Evolutionary conservation across 2,329 filamentous ascomycete species (phyloP).

Genomic region (Claviceps africana): DNA sequence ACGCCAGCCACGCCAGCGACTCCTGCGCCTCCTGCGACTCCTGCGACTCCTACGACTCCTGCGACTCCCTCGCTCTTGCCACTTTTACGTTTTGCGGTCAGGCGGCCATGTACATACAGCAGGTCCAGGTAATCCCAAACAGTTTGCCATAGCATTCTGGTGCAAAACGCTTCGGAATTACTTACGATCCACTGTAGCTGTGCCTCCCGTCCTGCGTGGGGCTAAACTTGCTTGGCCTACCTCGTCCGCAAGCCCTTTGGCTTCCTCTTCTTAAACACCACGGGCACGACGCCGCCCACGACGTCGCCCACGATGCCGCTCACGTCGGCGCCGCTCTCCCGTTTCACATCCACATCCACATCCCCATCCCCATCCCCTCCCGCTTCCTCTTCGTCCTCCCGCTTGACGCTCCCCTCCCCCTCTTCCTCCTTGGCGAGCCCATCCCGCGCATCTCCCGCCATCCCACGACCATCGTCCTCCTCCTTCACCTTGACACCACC

Average conservation of each 20-base stretch:
- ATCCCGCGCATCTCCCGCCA: background rate
- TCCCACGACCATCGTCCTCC: slow-evolving; percentile 1
- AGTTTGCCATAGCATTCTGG: too few species aligned
- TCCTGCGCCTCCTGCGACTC: too few species aligned
- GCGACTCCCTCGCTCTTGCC: too few species aligned
- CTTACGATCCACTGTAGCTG: too few species aligned
- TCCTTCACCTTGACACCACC: background rate
- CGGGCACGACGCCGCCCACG: too few species aligned
- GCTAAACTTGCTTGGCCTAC: slow-evolving; percentile 19
- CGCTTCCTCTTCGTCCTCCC: slow-evolving; percentile 24
- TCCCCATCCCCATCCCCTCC: background rate
- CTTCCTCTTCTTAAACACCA: slow-evolving; percentile 73
- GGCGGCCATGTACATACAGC: too few species aligned
- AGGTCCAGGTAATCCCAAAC: too few species aligned
- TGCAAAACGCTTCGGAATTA: too few species aligned
- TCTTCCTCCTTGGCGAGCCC: slow-evolving; percentile 1
- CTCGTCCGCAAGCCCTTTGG: slow-evolving; percentile 50
- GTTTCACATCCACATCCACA: background rate
- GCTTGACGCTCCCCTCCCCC: slow-evolving; percentile 2
- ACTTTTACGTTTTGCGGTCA: too few species aligned
- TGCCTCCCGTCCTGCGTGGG: too few species aligned
- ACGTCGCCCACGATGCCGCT: too few species aligned
- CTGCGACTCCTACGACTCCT: background rate
- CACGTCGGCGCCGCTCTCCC: slow-evolving; percentile 18
- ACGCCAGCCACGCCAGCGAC: background rate